A percentile compares a stretch with the other conserved stretches of the same genome.
phyloP scores from a whole-genome alignment of 305 asterid genomes.

The Stenogyne calaminthoides region DNA sequence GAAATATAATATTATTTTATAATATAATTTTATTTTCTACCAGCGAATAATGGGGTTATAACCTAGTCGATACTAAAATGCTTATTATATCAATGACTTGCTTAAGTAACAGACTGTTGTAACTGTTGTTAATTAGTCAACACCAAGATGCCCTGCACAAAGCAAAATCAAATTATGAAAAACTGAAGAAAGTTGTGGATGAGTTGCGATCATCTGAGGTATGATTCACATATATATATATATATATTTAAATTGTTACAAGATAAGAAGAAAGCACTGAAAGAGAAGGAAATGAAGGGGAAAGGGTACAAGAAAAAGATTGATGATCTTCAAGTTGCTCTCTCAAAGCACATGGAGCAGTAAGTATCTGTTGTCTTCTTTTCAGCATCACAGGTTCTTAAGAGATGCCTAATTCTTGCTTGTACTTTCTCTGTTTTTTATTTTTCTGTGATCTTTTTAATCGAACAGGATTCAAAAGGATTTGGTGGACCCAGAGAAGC shows the following conservation, averaged over 20 bases:
- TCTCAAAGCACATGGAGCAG: slow-evolving; percentile 91
- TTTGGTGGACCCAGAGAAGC: slow-evolving; percentile 84
- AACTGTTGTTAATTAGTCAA: slow-evolving; percentile 66
- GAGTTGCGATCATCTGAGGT: slow-evolving; percentile 91
- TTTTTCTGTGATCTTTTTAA: slow-evolving; percentile 11
- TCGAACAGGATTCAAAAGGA: slow-evolving; percentile 83
- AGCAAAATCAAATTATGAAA: slow-evolving; percentile 81
- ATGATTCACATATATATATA: slow-evolving; percentile 15
- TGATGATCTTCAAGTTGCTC: slow-evolving; percentile 68
- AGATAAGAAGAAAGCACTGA: slow-evolving; percentile 76
- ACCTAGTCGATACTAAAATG: background rate
- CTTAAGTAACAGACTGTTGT: slow-evolving; percentile 19
- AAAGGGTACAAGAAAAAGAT: slow-evolving; percentile 80
- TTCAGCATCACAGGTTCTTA: background rate
- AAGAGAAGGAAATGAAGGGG: slow-evolving; percentile 73
- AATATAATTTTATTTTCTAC: too few species aligned
- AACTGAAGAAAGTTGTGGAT: slow-evolving; percentile 82
- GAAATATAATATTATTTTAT: too few species aligned
- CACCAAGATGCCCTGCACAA: slow-evolving; percentile 66
- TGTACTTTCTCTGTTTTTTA: background rate
- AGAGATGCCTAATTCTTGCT: slow-evolving; percentile 9
- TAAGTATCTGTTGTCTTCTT: slow-evolving; percentile 43
- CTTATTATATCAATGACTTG: too few species aligned
- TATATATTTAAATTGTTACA: slow-evolving; percentile 48
- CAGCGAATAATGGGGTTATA: too few species aligned